phyloP scores from a whole-genome alignment of 768 basidiomycete genomes.

The Grammothele lineata region DNA sequence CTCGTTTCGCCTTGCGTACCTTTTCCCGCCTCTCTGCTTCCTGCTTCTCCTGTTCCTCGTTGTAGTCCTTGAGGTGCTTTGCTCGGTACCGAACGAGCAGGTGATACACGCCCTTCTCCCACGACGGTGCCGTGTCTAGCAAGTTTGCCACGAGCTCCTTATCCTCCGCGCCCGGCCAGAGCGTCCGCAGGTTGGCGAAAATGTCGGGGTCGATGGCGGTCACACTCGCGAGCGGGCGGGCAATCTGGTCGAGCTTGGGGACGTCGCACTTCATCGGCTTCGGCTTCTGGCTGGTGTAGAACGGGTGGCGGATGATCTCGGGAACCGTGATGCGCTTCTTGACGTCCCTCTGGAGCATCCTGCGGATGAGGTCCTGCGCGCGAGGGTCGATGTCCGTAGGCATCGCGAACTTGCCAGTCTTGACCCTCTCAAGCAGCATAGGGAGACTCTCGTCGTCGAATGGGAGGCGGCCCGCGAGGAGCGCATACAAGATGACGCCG shows the following conservation, averaged over 20 bases:
- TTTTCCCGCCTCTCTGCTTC: constrained; percentile 33
- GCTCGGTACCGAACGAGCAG: constrained; percentile 82
- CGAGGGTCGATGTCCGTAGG: constrained; percentile 62
- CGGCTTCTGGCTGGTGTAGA: constrained; percentile 56
- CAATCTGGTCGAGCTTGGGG: constrained; percentile 64
- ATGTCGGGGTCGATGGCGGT: constrained; percentile 85
- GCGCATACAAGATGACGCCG: constrained; percentile 86
- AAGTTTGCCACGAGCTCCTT: constrained; percentile 69
- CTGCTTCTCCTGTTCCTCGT: constrained; percentile 57
- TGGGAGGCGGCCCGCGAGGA: constrained; percentile 84
- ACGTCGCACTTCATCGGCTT: constrained; percentile 39
- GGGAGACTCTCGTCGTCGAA: constrained; percentile 88
- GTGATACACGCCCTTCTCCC: constrained; percentile 96
- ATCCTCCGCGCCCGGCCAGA: constrained; percentile 86
- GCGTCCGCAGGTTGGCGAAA: constrained; percentile 80
- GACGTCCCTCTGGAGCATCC: constrained; percentile 79
- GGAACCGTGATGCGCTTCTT: constrained; percentile 76
- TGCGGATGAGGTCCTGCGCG: constrained; percentile 72
- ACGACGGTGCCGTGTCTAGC: constrained; percentile 63
- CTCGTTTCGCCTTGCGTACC: constrained; percentile 27
- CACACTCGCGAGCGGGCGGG: constrained; percentile 56
- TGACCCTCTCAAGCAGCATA: constrained; percentile 77
- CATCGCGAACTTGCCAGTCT: constrained; percentile 67
- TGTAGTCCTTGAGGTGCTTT: constrained; percentile 67
- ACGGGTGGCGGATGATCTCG: constrained; percentile 77